Evolutionary conservation across 208 protist species (phyloP), one percentile per base, ranked within the genome.

Genomic region (Leishmania gerbilli): DNA sequence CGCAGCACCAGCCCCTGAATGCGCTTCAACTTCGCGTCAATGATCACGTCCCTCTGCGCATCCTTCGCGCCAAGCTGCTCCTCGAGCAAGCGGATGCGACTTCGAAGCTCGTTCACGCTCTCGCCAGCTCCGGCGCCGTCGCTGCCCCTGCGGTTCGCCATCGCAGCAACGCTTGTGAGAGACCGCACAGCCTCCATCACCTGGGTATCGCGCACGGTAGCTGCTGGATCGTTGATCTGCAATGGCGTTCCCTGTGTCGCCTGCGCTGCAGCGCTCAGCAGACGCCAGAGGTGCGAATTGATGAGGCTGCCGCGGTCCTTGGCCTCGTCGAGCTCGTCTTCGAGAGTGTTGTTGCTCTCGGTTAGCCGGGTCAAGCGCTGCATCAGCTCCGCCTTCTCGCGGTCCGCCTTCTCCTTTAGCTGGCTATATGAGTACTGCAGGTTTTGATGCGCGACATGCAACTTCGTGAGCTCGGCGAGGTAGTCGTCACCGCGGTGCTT

Each of bases 11-110:
- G 85, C 7, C 90, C 91, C 67, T 97, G 94, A 80, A 97, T 96
- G 42, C 94, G 88, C 83, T 96, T 95, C 79, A 97, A 83, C 82
- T 97, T 97, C 13, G 88, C 89, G 80, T 97, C 94, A 6, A 97
- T 78, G 53, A 96, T 94, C 17, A 96, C 86, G 72, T 97, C 94
- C 2, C 94, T 81, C 84, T 95, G 90, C 7, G 92, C 88, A 77
- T 95, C 92, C 80, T 90, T 92, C 21, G 84, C 77, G 19, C 89
- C 58, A 37, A 95, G 82, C 67, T 90, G 80, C 71, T 83, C 77
- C 85, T 93, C 84, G 65, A 92, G 76, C 19, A 76, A 80, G 0
- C 79, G 76, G 71, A 95, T 91, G 74, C 89, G 89, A 11, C 81
- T 79, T 4, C 80, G 58, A 60, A 91, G 80, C 49, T 86, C 76